Evolutionary conservation across 176 grass and related monocot genomes (phyloP).

Genomic region (Oropetium thomaeum): DNA sequence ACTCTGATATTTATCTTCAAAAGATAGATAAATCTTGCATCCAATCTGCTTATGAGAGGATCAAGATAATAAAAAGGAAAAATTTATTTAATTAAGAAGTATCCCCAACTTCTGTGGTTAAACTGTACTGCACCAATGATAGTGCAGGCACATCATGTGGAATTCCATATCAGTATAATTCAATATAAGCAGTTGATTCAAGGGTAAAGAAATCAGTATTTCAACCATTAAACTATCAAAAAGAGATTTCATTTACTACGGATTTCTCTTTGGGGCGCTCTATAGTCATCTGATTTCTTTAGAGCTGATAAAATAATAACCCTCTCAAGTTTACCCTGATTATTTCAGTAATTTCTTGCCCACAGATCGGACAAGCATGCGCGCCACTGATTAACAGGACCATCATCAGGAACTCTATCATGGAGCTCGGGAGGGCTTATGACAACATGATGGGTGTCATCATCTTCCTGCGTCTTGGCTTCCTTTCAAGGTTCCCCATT

Average conservation of each 20-base stretch:
- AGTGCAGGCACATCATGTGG: background rate
- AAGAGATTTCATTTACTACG: background rate
- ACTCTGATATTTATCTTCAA: background rate
- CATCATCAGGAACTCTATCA: constrained; percentile 83
- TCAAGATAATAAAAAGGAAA: background rate
- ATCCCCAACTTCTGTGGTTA: background rate
- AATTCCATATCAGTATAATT: background rate
- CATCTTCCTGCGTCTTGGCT: constrained; percentile 73
- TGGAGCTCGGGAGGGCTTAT: constrained; percentile 84
- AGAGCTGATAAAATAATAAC: background rate
- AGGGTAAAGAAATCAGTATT: no score
- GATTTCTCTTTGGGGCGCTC: background rate
- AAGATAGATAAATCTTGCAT: background rate
- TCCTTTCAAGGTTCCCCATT: constrained; percentile 95
- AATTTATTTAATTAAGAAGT: background rate
- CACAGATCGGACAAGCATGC: constrained; percentile 76
- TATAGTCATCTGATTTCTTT: no score
- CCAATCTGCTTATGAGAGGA: background rate
- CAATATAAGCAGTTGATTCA: no score
- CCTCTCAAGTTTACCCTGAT: background rate
- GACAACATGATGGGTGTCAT: constrained; percentile 83
- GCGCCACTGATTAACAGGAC: constrained; percentile 40
- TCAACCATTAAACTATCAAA: background rate
- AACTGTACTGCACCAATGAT: background rate
- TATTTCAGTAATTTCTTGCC: background rate